Base-by-base conservation (phyloP, 2,329 filamentous ascomycete genomes). In the Gliomastix tumulicola region DNA sequence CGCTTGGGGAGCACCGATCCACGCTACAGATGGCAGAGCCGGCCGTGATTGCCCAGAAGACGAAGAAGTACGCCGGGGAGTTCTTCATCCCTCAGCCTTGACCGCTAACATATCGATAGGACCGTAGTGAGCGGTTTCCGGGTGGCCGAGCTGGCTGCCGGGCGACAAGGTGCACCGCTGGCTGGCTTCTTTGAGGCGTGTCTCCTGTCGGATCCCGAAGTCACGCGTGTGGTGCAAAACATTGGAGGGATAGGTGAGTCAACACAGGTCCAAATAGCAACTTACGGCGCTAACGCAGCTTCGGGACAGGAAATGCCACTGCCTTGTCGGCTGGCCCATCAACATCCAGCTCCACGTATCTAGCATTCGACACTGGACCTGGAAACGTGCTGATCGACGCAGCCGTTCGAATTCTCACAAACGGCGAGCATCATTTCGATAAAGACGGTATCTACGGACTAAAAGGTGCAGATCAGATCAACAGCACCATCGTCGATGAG, bases 111-210 rank as follows among this genome's bases (percentile, higher is more conserved):
- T 19, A 77, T 71, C 1, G 65, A 63, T 9, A 62, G 70, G 43
- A 75, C 66, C 4, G 61, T 65, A 1, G 65, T 74, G 27, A 72
- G 66, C 10, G 69, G 72, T 43, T 74, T 75, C 42, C 57, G 68
- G 3, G 56, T 72, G 21, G 59, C 59, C n/a, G 69, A 74, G 37
- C 63, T 67, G 47, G 65, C 67, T 6, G 62, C 61, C 11, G 64
- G 65, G 5, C 57, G 65, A 23, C 68, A 71, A 42, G 67, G 65
- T 6, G 63, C 68, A 9, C 66, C 71, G 1, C 55, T 73, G n/a
- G 64, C 68, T 40, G 66, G 62, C 6, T 72, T 74, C 42, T 69
- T 75, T 45, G 68, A 76, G 38, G 58, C 63, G 0, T 48, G 71
- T 4, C 42, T 73, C 2, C 55, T 76, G 4, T 65, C 68, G 37